These are phyloP conservation scores for Mycena vulgaris DNA, from an alignment of 768 basidiomycete species.

Conservation along the genomic window DNA sequence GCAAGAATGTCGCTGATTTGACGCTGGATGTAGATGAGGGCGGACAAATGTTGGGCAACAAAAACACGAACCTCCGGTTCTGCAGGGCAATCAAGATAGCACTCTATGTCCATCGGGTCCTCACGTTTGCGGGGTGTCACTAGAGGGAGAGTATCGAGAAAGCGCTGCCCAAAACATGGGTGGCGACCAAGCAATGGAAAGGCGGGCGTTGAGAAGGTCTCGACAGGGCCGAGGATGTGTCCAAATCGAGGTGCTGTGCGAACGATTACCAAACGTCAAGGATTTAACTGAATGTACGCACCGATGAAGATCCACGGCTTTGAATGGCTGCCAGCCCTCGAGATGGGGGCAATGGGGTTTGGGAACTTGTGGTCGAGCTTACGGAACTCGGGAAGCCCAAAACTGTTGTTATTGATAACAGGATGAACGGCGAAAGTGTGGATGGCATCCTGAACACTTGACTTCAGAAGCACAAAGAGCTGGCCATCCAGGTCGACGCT, in stretches of 20 bases:
- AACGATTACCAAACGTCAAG: background rate
- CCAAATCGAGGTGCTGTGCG: conserved; percentile 4
- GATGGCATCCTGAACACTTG: background rate
- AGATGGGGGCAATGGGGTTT: background rate
- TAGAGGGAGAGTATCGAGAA: background rate
- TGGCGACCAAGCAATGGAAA: background rate
- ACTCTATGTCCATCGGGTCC: background rate
- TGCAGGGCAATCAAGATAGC: background rate
- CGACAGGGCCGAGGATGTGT: background rate
- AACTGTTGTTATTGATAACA: conserved; percentile 6
- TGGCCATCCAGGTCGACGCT: background rate
- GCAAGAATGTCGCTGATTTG: background rate
- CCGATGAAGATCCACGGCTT: conserved; percentile 7
- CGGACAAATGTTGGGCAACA: too few species aligned
- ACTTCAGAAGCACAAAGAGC: background rate
- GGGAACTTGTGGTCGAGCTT: background rate
- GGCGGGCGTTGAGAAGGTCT: background rate
- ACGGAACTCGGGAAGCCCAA: background rate
- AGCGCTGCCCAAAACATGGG: background rate
- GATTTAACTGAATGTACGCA: background rate
- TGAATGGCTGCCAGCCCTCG: background rate
- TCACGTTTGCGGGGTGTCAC: background rate
- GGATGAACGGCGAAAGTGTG: background rate
- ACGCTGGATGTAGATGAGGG: background rate
- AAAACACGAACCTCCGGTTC: background rate